Evolutionary conservation across 345 rosid species (phyloP), one percentile per base, ranked within the genome.

Genomic region (Theobroma cacao): DNA sequence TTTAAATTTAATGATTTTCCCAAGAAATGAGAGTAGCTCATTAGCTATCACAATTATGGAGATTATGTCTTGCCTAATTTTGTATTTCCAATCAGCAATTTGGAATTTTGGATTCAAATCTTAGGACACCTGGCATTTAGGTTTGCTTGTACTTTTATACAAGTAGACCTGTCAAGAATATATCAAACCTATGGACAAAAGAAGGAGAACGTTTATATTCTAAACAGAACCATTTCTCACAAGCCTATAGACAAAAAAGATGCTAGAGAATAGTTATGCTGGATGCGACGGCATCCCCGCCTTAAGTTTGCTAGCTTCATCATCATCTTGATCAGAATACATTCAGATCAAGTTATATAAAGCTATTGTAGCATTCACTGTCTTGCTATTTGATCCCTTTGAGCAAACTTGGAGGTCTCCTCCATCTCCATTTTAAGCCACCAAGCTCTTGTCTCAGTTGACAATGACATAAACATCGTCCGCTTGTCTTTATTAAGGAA

Each of bases 391-490:
- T 6, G 10, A 18, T 8, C 18, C 17, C 17, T 30, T 30, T 18
- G 30, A 48, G 58, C 40, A 30, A 50, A 2, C 18, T 48, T 30
- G 74, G 41, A 70, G 60, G 60, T 20, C 43, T 71, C 41, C 60
- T 50, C 30, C 75, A 71, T 71, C 75, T 71, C 75, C 75, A 71
- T 71, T 50, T 50, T 50, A 50, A 71, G 75, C 75, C 75, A 71
- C 75, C 75, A 71, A 50, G 75, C 75, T 71, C 75, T 71, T 12
- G 36, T 71, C 56, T 31, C 75, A 11, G 28, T 18, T 26, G 59
- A 50, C 41, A 71, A 50, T 33, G 75, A 71, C 60, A 71, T 50
- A 31, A 71, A 71, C 60, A 71, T 34, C 2, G 75, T 71, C 41
- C 75, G 43, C 61, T 71, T 71, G 36, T 50, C 75, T 11, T 71